Evolutionary conservation across 306 rosid genomes (phyloP).

Genomic region (Macrotyloma uniflorum): DNA sequence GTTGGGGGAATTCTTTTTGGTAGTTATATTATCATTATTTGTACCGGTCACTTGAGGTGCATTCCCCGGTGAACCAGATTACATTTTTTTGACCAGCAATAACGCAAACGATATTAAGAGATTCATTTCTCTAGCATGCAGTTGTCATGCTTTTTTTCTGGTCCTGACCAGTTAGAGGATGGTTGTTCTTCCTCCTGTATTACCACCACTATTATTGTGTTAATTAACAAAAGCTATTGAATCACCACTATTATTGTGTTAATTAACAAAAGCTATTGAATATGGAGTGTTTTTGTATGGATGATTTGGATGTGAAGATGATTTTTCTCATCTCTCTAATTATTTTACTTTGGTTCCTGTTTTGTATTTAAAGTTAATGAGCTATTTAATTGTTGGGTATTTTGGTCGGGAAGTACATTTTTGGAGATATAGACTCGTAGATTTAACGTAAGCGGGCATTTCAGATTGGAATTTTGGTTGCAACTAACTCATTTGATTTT

Average conservation of each 20-base stretch:
- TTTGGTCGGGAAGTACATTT: background rate
- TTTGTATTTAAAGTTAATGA: conserved; percentile 4
- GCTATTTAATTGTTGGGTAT: background rate
- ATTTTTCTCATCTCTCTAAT: background rate
- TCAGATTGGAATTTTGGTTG: conserved; percentile 26
- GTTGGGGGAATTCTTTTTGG: conserved; percentile 28
- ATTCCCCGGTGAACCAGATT: conserved; percentile 18
- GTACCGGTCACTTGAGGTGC: conserved; percentile 25
- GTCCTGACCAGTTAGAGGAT: conserved; percentile 15
- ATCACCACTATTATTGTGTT: too few relatives aligned
- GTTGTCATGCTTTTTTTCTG: conserved; percentile 18
- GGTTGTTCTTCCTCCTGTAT: conserved; percentile 14
- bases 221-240: background rate
- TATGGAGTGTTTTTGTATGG: conserved; percentile 7
- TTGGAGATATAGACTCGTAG: background rate
- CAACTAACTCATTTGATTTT: conserved; percentile 23
- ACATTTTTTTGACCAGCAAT: conserved; percentile 26
- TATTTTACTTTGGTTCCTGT: too few relatives aligned
- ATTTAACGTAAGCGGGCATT: background rate
- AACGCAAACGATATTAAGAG: conserved; percentile 18
- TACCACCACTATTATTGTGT: too few relatives aligned
- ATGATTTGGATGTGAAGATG: conserved; percentile 16
- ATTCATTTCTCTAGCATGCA: conserved; percentile 22
- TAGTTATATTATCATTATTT: conserved; percentile 25
- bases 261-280: background rate